These are phyloP conservation scores for Arabidopsis arenosa DNA, from an alignment of 345 rosid genomes.

Conservation along the genomic window DNA sequence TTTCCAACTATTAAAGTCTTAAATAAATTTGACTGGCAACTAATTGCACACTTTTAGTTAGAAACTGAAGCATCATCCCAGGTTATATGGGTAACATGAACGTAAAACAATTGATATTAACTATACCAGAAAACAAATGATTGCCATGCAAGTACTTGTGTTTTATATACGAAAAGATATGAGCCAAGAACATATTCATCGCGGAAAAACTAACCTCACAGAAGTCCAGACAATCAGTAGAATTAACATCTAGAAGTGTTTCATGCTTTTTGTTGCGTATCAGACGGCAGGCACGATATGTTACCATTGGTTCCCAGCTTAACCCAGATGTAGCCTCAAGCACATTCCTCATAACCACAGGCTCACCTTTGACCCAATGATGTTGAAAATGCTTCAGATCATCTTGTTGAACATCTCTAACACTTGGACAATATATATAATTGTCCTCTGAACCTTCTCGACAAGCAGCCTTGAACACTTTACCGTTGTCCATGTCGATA, in stretches of 20 bases:
- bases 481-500: constrained; percentile 38
- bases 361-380: constrained; percentile 85
- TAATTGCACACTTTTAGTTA: neutral
- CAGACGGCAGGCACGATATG: constrained; percentile 78
- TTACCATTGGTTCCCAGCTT: constrained; percentile 90
- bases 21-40: neutral
- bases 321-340: constrained; percentile 64
- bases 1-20: too few relatives aligned
- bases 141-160: neutral
- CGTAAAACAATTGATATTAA: neutral
- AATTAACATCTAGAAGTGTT: constrained; percentile 50
- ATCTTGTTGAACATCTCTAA: constrained; percentile 45
- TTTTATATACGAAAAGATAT: neutral
- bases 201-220: constrained; percentile 45
- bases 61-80: too few relatives aligned
- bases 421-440: constrained; percentile 64
- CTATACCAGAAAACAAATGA: neutral
- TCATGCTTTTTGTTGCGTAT: constrained; percentile 45
- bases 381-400: constrained; percentile 69
- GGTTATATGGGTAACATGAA: too few relatives aligned
- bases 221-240: constrained; percentile 70
- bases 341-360: constrained; percentile 64
- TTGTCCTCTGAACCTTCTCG: constrained; percentile 60
- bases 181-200: neutral
- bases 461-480: constrained; percentile 60